Conservation (phyloP, 2,329 filamentous ascomycete genomes). For the Aureobasidium sp. region DNA sequence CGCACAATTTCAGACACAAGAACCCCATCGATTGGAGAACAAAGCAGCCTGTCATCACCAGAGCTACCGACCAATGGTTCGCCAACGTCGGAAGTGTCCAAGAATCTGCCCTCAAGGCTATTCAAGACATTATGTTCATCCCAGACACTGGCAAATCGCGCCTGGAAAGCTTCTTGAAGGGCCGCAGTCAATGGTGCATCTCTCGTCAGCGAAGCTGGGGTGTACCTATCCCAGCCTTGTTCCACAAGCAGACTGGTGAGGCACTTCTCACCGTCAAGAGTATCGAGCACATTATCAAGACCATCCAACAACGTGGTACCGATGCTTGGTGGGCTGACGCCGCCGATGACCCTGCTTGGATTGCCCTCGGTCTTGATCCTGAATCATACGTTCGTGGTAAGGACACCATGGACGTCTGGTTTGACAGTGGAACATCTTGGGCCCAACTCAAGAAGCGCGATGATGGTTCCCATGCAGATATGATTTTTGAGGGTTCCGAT, state of each 20-base stretch:
- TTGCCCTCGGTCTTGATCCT: slow-evolving; percentile 55
- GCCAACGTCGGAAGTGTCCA: slow-evolving; percentile 85
- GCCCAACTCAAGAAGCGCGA: slow-evolving; percentile 41
- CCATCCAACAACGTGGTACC: slow-evolving; percentile 71
- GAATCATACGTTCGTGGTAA: slow-evolving; percentile 64
- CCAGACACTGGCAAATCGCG: slow-evolving; percentile 67
- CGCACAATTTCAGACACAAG: slow-evolving; percentile 74
- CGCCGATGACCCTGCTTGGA: slow-evolving; percentile 68
- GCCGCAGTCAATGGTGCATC: slow-evolving; percentile 94
- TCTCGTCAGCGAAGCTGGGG: slow-evolving; percentile 95
- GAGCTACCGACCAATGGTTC: slow-evolving; percentile 97
- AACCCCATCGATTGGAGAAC: slow-evolving; percentile 98
- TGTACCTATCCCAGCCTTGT: slow-evolving; percentile 88
- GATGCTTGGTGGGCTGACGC: slow-evolving; percentile 92
- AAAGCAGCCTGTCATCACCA: slow-evolving; percentile 81
- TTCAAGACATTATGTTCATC: slow-evolving; percentile 69
- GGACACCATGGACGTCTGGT: slow-evolving; percentile 99
- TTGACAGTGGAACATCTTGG: slow-evolving; percentile 96
- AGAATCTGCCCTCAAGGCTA: slow-evolving; percentile 58
- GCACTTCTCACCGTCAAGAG: slow-evolving; percentile 73
- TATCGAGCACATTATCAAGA: slow-evolving; percentile 75
- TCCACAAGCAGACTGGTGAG: slow-evolving; percentile 53
- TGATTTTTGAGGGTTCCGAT: slow-evolving; percentile 91
- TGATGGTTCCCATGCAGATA: slow-evolving; percentile 56
- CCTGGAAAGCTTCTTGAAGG: slow-evolving; percentile 77